Evolutionary conservation across 2,329 filamentous ascomycete species (phyloP).

Genomic region (Aspergillus texensis): DNA sequence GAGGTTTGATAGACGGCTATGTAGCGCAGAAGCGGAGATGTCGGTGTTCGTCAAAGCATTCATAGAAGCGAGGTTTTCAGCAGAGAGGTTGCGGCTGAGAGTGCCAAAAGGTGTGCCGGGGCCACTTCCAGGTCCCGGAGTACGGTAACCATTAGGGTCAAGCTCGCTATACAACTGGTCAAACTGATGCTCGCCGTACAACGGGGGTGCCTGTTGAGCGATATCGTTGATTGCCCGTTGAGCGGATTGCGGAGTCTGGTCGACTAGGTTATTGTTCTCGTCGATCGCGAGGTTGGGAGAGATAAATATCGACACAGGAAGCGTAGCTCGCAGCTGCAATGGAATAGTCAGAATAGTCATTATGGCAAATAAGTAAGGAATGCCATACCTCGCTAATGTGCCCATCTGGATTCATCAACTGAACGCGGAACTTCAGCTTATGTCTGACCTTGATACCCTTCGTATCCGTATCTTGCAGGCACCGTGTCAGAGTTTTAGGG

Average conservation of each 20-base stretch:
- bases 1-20: constrained; percentile 66
- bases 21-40: constrained; percentile 67
- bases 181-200: constrained; percentile 86
- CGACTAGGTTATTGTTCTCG: constrained; percentile 78
- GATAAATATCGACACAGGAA: constrained; percentile 92
- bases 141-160: constrained; percentile 79
- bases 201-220: constrained; percentile 76
- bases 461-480: constrained; percentile 86
- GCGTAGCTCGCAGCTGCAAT: constrained; percentile 74
- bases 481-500: constrained; percentile 78
- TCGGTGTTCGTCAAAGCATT: constrained; percentile 53
- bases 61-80: constrained; percentile 73
- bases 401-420: constrained; percentile 91
- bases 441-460: constrained; percentile 90
- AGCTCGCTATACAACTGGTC: constrained; percentile 90
- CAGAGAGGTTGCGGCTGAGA: constrained; percentile 70
- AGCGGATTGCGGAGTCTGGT: constrained; percentile 57
- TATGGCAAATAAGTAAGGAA: neutral
- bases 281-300: constrained; percentile 90
- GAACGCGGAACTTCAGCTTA: constrained; percentile 87
- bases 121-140: constrained; percentile 67
- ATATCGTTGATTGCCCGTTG: constrained; percentile 56
- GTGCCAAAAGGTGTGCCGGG: constrained; percentile 78
- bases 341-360: constrained; percentile 16
- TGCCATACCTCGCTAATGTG: constrained; percentile 79